Conservation (phyloP, 805 yeast genomes). For the Blastobotrys peoriensis region DNA sequence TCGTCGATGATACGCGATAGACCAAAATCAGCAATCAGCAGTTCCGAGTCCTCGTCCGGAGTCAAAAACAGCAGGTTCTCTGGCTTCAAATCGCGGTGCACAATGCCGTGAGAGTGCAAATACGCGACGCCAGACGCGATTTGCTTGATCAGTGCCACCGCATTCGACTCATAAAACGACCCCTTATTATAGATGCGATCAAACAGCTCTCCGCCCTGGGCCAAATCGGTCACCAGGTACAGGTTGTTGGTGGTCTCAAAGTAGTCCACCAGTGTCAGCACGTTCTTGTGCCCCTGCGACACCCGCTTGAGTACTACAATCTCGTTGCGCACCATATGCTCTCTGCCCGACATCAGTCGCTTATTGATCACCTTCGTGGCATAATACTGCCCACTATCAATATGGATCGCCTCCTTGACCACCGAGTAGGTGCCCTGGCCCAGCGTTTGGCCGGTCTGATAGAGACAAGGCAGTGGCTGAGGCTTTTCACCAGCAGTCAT, state of each 20-base stretch:
- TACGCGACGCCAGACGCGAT: constrained; percentile 51
- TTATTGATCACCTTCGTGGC: constrained; percentile 53
- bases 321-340: constrained; percentile 54
- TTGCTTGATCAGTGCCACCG: constrained; percentile 43
- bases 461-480: background rate
- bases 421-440: constrained; percentile 41
- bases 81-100: constrained; percentile 69
- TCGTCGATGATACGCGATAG: constrained; percentile 46
- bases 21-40: constrained; percentile 60
- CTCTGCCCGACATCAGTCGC: constrained; percentile 46
- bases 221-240: constrained; percentile 58
- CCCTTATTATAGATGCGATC: constrained; percentile 48
- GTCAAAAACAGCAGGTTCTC: constrained; percentile 56
- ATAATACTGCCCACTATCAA: constrained; percentile 37
- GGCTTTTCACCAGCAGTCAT: background rate
- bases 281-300: constrained; percentile 46
- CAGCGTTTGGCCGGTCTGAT: constrained; percentile 28
- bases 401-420: constrained; percentile 38
- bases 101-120: constrained; percentile 52
- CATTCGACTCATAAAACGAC: constrained; percentile 43
- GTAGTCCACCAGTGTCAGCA: constrained; percentile 58
- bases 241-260: constrained; percentile 58
- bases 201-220: constrained; percentile 63
- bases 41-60: constrained; percentile 33
- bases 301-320: constrained; percentile 48